Base-by-base conservation (phyloP, 495 filamentous ascomycete genomes). In the Xylaria acuta region DNA sequence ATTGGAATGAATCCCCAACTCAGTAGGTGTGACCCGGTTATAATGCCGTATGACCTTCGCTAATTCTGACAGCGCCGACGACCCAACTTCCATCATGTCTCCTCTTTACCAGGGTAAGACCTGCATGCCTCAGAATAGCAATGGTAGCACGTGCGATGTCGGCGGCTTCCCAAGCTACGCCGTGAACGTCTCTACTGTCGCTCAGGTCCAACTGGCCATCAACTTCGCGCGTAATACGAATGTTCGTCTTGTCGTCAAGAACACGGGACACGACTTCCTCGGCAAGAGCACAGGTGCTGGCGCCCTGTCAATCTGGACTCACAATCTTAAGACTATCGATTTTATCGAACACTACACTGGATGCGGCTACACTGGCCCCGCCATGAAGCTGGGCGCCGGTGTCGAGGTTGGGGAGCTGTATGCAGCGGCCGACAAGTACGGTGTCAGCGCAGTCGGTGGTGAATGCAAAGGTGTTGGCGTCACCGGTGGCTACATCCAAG, bases 221-320 rank as follows among this genome's bases (percentile, higher is more conserved):
- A 89, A 89, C 76, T 90, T 92, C 79, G 91, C 90, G 0, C 83
- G 87, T 6, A 87, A 90, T 30, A 69, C 80, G 2, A 87, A 88
- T 45, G 69, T 93, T 5, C 84, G 91, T 18, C 76, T 93, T 22
- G 87, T 90, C 0, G 83, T 93, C 69, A 90, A 90, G 78, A 87
- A 86, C 65, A 86, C 83, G 16, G 86, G 86, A 14, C 84, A 89
- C 71, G 88, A 89, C 75, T 85, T 87, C 66, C 80, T 76, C 32
- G 88, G 85, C 34, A 82, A 87, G 72, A 85, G 84, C 7, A 83
- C 84, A 4, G 84, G 87, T 62, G 78, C 85, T 12, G 85, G 81
- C 22, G 72, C 79, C 5, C 77, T 88, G 49, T 80, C 78, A 38
- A 74, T 86, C 45, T 87, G 83, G 85, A 90, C 88, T 20, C 88